These are phyloP conservation scores for Tolypocladium nubicola DNA, from an alignment of 2,329 filamentous ascomycete species.

Conservation along the genomic window DNA sequence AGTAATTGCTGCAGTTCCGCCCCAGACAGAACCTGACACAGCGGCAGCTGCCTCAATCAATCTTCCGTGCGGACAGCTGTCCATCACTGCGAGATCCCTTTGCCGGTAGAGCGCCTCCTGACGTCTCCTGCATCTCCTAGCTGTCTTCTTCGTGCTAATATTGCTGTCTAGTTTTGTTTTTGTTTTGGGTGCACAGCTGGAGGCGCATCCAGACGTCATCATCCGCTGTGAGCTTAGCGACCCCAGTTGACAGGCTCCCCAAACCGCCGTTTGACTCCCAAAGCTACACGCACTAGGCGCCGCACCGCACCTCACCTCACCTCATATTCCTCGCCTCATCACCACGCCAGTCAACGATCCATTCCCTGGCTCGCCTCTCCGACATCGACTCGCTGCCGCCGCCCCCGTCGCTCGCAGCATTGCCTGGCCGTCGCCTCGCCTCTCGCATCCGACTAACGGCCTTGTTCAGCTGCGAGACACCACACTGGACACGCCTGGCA, in stretches of 20 bases:
- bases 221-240: background rate
- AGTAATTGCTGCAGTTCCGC: background rate
- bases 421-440: background rate
- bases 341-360: background rate
- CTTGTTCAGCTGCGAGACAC: background rate
- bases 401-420: background rate
- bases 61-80: background rate
- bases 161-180: too few relatives aligned
- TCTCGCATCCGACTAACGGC: background rate
- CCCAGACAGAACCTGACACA: background rate
- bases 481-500: background rate
- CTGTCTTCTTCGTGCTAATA: too few relatives aligned
- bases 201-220: slow-evolving; percentile 1
- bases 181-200: background rate
- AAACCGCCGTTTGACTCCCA: background rate
- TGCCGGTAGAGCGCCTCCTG: background rate
- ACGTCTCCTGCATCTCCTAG: too few relatives aligned
- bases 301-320: background rate
- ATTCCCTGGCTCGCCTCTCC: background rate
- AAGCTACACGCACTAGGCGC: background rate
- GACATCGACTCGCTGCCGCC: background rate
- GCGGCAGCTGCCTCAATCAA: background rate
- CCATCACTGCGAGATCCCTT: background rate
- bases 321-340: background rate
- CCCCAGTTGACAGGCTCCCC: background rate